Base-by-base conservation (phyloP, 2,329 filamentous ascomycete genomes). In the Neobulgaria alba region DNA sequence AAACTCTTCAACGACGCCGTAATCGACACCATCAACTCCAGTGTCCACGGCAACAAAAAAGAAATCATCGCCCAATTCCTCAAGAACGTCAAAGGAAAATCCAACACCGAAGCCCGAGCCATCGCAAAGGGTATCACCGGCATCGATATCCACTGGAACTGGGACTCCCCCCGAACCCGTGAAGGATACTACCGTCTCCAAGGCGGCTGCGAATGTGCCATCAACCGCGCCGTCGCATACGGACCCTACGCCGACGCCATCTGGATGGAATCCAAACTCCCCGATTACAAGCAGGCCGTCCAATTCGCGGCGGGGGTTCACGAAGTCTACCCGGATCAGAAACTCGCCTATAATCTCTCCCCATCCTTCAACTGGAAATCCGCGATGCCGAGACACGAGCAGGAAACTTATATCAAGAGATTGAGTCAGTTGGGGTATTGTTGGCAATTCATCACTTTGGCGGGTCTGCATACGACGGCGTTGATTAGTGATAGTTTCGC, bases 361-460 rank as follows among this genome's bases (percentile, higher is more conserved):
- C 92, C 92, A 20, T 95, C 88, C 3, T 98, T 98, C 82, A 98
- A 98, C 78, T 98, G 92, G 92, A 96, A 96, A 73, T 75, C 88
- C 43, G 92, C 90, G 56, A 95, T 95, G 89, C 75, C 86, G 33
- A 79, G 84, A 52, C 73, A 75, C 39, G 90, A 96, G 63, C 92
- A 98, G 68, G 87, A 95, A 69, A 98, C 92, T 15, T 98, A 96
- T 70, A 98, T 98, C 69, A 72, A 80, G 49, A 85, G 92, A 31
- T 83, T 98, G 30, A 88, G 81, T 46, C 59, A 69, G 48, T 77
- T 98, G 36, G 92, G 92, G 49, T 98, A 98, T 77, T 94, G 87
- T 77, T 98, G 92, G 92, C 92, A 98, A 67, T 98, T 98, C 73
- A 98, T 98, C 71, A 98, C 92, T n/a, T 78, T 98, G 34, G 92